These are phyloP conservation scores for Cicer cuneatum DNA, from an alignment of 306 rosid genomes.

Conservation along the genomic window DNA sequence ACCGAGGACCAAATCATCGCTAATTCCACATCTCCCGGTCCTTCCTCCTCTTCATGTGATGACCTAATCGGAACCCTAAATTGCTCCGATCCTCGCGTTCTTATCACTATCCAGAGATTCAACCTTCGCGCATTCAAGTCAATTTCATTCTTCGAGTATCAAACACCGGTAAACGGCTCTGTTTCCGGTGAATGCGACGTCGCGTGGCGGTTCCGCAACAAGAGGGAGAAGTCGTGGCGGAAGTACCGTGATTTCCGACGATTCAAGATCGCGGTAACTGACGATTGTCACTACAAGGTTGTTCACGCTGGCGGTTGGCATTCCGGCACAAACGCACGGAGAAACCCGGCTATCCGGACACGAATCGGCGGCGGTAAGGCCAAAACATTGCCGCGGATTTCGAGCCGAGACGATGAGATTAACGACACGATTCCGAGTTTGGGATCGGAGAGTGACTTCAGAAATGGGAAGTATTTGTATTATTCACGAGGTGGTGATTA, in stretches of 20 bases:
- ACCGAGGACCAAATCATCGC: slow-evolving; percentile 55
- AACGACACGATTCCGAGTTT: slow-evolving; percentile 86
- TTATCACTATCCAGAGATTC: slow-evolving; percentile 73
- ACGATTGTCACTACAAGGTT: slow-evolving; percentile 74
- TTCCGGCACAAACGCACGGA: slow-evolving; percentile 85
- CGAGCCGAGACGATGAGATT: slow-evolving; percentile 74
- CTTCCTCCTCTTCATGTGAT: not conserved
- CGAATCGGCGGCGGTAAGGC: slow-evolving; percentile 9
- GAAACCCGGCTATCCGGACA: slow-evolving; percentile 14
- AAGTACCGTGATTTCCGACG: slow-evolving; percentile 95
- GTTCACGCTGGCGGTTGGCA: slow-evolving; percentile 84
- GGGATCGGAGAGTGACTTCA: slow-evolving; percentile 76
- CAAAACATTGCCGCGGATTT: not conserved
- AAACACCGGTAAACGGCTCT: slow-evolving; percentile 73
- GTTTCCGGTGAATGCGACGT: slow-evolving; percentile 82
- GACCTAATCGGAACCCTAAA: slow-evolving; percentile 46
- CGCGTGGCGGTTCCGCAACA: slow-evolving; percentile 87
- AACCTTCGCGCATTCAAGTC: slow-evolving; percentile 75
- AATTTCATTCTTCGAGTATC: slow-evolving; percentile 80
- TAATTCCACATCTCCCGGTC: slow-evolving; percentile 34
- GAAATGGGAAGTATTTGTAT: slow-evolving; percentile 92
- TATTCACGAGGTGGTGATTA: slow-evolving; percentile 96
- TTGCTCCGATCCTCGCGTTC: slow-evolving; percentile 80
- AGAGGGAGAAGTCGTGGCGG: slow-evolving; percentile 92
- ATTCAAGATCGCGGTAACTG: slow-evolving; percentile 57